Evolutionary conservation across 2,329 filamentous ascomycete genomes (phyloP).

Genomic region (Hortaea werneckii): DNA sequence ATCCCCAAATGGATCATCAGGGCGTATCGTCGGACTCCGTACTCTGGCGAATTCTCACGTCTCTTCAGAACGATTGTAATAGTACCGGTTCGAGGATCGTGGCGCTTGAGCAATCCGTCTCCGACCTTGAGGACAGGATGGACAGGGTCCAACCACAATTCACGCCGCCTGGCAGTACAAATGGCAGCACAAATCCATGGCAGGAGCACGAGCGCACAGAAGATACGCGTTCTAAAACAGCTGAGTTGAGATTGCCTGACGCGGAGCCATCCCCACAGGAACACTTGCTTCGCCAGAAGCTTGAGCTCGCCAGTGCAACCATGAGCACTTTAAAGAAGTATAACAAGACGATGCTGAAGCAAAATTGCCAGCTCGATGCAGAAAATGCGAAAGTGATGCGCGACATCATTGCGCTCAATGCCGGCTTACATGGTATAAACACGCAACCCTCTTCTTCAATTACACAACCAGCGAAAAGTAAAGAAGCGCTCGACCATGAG

Average conservation of each 20-base stretch:
- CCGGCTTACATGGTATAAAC: not conserved
- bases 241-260: not conserved
- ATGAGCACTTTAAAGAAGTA: not conserved
- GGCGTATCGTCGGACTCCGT: not conserved
- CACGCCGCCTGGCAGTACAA: slow-evolving; percentile 6
- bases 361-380: not conserved
- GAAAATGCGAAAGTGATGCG: not conserved
- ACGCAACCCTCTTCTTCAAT: too few relatives aligned
- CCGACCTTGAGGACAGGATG: slow-evolving; percentile 14
- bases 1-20: not conserved
- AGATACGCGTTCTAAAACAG: not conserved
- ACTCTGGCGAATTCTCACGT: slow-evolving; percentile 4
- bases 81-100: slow-evolving; percentile 9
- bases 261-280: not conserved
- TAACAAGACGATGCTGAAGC: not conserved
- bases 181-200: not conserved
- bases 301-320: not conserved
- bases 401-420: slow-evolving; percentile 1
- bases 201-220: not conserved
- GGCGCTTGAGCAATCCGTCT: slow-evolving; percentile 11
- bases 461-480: too few relatives aligned
- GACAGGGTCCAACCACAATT: slow-evolving; percentile 3
- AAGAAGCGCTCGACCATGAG: too few relatives aligned
- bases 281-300: not conserved
- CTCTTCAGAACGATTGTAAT: slow-evolving; percentile 11